These are phyloP conservation scores for Ophiocordyceps camponoti-leonardi DNA, from an alignment of 2,329 filamentous ascomycete genomes.

Conservation along the genomic window DNA sequence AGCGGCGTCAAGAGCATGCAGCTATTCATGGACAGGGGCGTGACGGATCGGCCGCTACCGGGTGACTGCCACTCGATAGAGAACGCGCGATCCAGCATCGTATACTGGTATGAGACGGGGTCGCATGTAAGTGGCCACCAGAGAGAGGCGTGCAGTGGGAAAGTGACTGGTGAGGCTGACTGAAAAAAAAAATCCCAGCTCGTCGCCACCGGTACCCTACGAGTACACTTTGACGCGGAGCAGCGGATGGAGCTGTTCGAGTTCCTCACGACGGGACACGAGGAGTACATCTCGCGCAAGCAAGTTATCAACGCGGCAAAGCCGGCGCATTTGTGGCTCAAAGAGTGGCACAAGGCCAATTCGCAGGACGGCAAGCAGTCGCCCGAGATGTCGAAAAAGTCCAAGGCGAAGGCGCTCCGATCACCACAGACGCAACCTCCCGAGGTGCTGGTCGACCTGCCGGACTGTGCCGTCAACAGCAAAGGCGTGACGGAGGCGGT, in stretches of 20 bases:
- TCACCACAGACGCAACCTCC: conserved; percentile 41
- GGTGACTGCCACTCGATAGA: conserved; percentile 58
- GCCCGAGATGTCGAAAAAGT: conserved; percentile 52
- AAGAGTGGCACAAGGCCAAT: conserved; percentile 47
- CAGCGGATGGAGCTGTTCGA: conserved; percentile 76
- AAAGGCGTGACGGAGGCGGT: conserved; percentile 44
- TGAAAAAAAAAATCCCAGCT: conserved; percentile 34
- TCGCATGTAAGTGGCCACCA: conserved; percentile 50
- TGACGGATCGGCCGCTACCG: conserved; percentile 35
- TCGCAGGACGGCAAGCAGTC: conserved; percentile 38
- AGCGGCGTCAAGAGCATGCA: conserved; percentile 78
- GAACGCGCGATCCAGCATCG: conserved; percentile 59
- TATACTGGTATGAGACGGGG: conserved; percentile 77
- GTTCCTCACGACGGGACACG: conserved; percentile 58
- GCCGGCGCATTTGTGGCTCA: conserved; percentile 45
- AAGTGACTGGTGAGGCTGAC: conserved; percentile 10
- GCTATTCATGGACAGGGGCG: conserved; percentile 58
- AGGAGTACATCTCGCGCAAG: conserved; percentile 67
- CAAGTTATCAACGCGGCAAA: conserved; percentile 43
- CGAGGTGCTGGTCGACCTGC: conserved; percentile 38
- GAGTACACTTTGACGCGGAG: conserved; percentile 61
- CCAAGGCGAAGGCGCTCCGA: conserved; percentile 39
- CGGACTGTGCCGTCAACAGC: conserved; percentile 38
- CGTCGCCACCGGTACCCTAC: conserved; percentile 59
- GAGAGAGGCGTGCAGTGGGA: not conserved